Conservation (phyloP, 164 flowering plant species). For the Vitis amurensis region DNA sequence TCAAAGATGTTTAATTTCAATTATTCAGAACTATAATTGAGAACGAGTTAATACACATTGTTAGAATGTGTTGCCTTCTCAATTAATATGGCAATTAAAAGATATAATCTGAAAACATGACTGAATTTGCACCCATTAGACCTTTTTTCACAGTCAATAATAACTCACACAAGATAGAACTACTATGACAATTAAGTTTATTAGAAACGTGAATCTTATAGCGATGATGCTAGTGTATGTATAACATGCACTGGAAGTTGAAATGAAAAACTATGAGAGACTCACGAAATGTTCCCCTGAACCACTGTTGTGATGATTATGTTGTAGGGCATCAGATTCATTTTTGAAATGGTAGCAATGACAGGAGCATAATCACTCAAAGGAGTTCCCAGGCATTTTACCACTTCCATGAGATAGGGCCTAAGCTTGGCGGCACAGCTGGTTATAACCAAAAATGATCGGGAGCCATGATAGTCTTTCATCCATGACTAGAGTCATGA, state of each 20-base stretch:
- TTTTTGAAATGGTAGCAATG: slow-evolving; percentile 21
- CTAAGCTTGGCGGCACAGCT: slow-evolving; percentile 32
- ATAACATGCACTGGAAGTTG: background rate
- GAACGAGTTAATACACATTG: too few relatives aligned
- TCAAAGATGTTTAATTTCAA: too few relatives aligned
- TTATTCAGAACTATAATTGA: too few relatives aligned
- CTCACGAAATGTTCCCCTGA: slow-evolving; percentile 17
- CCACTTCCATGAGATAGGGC: slow-evolving; percentile 23
- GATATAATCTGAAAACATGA: too few relatives aligned
- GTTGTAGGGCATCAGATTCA: background rate
- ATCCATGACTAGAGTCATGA: slow-evolving; percentile 70
- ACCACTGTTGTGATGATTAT: background rate
- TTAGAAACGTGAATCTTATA: too few relatives aligned
- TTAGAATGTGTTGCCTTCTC: too few relatives aligned
- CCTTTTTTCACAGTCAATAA: too few relatives aligned
- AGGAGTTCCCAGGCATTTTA: slow-evolving; percentile 22
- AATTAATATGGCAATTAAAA: too few relatives aligned
- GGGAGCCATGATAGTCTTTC: slow-evolving; percentile 74
- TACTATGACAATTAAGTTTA: too few relatives aligned
- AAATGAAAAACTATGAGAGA: background rate
- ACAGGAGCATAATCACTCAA: slow-evolving; percentile 27
- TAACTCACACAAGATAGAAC: too few relatives aligned
- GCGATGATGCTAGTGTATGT: too few relatives aligned
- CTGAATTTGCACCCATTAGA: too few relatives aligned
- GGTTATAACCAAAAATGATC: slow-evolving; percentile 53